phyloP scores from a whole-genome alignment of 305 asterid genomes.

The Fraxinus greggii region DNA sequence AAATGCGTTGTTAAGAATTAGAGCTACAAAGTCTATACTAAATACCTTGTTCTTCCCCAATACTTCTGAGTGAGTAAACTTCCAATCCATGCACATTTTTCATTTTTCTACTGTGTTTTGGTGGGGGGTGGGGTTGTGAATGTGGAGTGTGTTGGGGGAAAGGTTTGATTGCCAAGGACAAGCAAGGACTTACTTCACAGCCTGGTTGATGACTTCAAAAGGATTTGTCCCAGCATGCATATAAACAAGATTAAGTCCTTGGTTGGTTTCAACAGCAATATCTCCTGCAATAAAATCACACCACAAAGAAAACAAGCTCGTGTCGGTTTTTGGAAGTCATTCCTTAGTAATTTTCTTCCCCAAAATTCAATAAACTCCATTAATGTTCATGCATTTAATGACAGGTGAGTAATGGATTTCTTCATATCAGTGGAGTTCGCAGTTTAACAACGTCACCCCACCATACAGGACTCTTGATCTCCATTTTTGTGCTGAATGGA shows the following conservation, averaged over 20 bases:
- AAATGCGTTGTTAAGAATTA: neutral
- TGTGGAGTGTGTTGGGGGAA: neutral
- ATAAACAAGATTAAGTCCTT: conserved; percentile 83
- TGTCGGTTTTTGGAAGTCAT: conserved; percentile 27
- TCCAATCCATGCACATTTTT: conserved; percentile 3
- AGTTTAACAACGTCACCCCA: conserved; percentile 24
- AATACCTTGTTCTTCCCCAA: neutral
- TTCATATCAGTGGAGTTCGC: conserved; percentile 25
- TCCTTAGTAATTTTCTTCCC: conserved; percentile 28
- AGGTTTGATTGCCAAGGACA: neutral
- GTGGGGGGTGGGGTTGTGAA: neutral
- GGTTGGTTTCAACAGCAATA: conserved; percentile 78
- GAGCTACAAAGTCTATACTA: neutral
- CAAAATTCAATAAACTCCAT: conserved; percentile 24
- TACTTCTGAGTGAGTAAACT: neutral
- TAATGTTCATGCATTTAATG: conserved; percentile 24
- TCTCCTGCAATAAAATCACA: conserved; percentile 66
- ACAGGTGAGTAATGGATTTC: conserved; percentile 21
- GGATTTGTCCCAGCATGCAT: conserved; percentile 93
- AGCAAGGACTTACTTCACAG: conserved; percentile 67
- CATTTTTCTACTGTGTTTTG: neutral
- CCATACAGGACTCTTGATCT: conserved; percentile 14
- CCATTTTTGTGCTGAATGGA: conserved; percentile 26
- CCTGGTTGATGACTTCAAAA: conserved; percentile 85
- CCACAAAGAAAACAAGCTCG: conserved; percentile 31